Base-by-base conservation (phyloP, 2,329 filamentous ascomycete species). In the Ophiostoma piceae region DNA sequence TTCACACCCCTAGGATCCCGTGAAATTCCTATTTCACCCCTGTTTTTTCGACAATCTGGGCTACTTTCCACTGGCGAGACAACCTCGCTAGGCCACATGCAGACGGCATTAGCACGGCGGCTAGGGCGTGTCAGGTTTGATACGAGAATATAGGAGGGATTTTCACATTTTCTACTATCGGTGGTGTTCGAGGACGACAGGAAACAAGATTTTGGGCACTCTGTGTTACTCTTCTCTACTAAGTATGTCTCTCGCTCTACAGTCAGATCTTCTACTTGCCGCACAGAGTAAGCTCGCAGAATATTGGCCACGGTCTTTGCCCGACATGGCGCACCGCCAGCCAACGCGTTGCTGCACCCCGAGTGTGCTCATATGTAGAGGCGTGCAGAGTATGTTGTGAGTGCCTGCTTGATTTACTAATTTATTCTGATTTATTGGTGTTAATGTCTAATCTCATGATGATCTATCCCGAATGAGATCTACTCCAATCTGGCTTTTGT, bases 41-140 rank as follows among this genome's bases (percentile, higher is more conserved):
- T 22, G 35, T 29, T 26, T 57, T 57, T 57, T 57, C 9, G 51
- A 57, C n/a, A 2, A 3, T 57, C 26, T 26, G 2, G n/a, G 26
- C 51, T 62, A 32, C 14, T 32, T 62, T 29, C 26, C 14, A 62
- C 57, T 62, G 57, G 57, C 26, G 5, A 62, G 14, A 62, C 57
- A 11, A 62, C 57, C 57, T 62, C 57, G 57, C 57, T 62, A 62
- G 57, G 57, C 57, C 22, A 62, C 57, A 62, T 62, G 26, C 57
- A 62, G 57, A 62, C 26, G 11, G 7, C 14, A 8, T 62, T 32
- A 62, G 57, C 57, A 62, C 57, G 2, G 26, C 57, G 6, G 57
- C 57, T 32, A 62, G 57, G 26, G 57, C 22, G 26, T 26, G 22
- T 12, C 51, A 57, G 51, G 51, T 4, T 26, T 26, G 6, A 57